phyloP scores from a whole-genome alignment of 1,284 basidiomycete genomes.

The Apiotrichum sp. region DNA sequence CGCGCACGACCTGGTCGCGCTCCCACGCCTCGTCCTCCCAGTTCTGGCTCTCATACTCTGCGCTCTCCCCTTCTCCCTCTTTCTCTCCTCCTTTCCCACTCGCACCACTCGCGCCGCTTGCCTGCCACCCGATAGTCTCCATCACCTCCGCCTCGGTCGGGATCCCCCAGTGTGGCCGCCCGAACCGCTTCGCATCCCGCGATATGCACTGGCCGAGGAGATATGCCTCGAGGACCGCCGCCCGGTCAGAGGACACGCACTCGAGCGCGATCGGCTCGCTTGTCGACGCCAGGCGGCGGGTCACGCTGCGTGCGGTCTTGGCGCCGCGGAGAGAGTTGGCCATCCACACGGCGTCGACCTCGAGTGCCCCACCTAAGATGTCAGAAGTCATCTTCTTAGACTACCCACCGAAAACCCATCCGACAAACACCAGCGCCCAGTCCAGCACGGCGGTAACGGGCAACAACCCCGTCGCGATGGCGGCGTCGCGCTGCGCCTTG shows the following conservation, averaged over 20 bases:
- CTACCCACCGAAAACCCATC: conserved; percentile 19
- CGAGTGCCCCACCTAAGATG: conserved; percentile 14
- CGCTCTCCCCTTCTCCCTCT: no score
- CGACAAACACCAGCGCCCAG: conserved; percentile 19
- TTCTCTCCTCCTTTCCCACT: not conserved
- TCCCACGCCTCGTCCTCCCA: conserved; percentile 24
- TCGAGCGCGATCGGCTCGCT: conserved; percentile 5
- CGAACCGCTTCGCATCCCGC: conserved; percentile 5
- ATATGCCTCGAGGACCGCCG: conserved; percentile 6
- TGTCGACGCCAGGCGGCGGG: conserved; percentile 14
- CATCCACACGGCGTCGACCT: conserved; percentile 20
- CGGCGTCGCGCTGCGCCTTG: conserved; percentile 21
- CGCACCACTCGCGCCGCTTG: not conserved
- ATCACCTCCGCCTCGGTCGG: conserved; percentile 13
- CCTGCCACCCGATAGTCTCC: conserved; percentile 16
- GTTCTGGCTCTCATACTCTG: conserved; percentile 16
- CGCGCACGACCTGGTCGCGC: conserved; percentile 14
- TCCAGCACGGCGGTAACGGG: conserved; percentile 14
- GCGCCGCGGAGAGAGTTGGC: conserved; percentile 17
- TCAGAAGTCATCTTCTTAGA: not conserved
- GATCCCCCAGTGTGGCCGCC: not conserved
- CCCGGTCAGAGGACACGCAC: conserved; percentile 4
- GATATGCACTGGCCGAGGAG: conserved; percentile 5
- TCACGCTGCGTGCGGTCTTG: conserved; percentile 18
- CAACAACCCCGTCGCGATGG: conserved; percentile 16